Evolutionary conservation across 2,329 filamentous ascomycete species (phyloP).

Genomic region (Colletotrichum caudatum): DNA sequence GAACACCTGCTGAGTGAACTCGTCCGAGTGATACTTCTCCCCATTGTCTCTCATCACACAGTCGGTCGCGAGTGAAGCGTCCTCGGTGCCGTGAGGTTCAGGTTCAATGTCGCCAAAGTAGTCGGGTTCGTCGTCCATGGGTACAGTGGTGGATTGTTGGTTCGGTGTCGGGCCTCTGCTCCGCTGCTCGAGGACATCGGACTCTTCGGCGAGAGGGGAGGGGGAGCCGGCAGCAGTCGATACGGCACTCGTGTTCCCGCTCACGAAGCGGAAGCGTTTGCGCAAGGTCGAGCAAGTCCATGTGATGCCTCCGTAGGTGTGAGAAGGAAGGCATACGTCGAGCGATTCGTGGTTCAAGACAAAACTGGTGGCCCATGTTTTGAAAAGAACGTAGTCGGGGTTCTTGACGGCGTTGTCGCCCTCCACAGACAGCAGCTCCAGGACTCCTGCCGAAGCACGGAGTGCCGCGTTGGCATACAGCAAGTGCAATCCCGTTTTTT

Average conservation of each 20-base stretch:
- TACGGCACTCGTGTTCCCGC: constrained; percentile 60
- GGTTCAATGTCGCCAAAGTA: constrained; percentile 56
- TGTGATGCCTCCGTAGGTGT: constrained; percentile 71
- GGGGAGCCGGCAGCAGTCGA: constrained; percentile 54
- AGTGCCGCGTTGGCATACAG: constrained; percentile 78
- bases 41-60: constrained; percentile 46
- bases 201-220: constrained; percentile 53
- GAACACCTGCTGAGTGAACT: constrained; percentile 58
- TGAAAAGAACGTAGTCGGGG: constrained; percentile 72
- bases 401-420: constrained; percentile 56
- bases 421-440: constrained; percentile 68
- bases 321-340: constrained; percentile 66
- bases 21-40: constrained; percentile 53
- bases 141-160: constrained; percentile 48
- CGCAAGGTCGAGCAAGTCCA: constrained; percentile 80
- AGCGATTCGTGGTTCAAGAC: constrained; percentile 64
- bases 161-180: constrained; percentile 52
- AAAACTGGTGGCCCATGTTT: constrained; percentile 73
- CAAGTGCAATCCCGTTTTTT: constrained; percentile 67
- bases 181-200: constrained; percentile 51
- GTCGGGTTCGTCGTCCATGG: constrained; percentile 53
- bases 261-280: constrained; percentile 76
- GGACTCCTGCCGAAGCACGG: constrained; percentile 65
- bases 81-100: constrained; percentile 36
- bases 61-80: constrained; percentile 44